Conservation (phyloP, 2,329 filamentous ascomycete genomes). For the Beauveria sp. region DNA sequence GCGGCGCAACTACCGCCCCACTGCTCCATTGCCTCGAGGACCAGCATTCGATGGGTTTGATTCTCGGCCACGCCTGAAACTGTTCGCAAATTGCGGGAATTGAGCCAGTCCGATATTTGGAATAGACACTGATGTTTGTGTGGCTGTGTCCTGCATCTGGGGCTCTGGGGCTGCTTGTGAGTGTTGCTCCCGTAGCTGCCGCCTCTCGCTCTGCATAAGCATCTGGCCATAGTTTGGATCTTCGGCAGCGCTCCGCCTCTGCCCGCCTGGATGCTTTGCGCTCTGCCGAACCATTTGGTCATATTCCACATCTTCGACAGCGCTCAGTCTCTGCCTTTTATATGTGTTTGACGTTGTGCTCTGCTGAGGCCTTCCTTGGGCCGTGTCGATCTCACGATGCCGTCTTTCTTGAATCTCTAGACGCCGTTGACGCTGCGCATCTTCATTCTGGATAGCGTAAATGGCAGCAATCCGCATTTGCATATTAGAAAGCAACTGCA, state of each 20-base stretch:
- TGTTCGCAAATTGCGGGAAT: constrained; percentile 23
- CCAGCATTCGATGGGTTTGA: not conserved
- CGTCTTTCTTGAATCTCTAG: constrained; percentile 31
- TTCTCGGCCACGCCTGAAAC: constrained; percentile 24
- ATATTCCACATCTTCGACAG: not conserved
- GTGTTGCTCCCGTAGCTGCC: not conserved
- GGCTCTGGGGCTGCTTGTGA: constrained; percentile 23
- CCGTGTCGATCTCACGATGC: constrained; percentile 30
- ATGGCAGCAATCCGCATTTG: constrained; percentile 37
- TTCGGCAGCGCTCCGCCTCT: not conserved
- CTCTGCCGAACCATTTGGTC: not conserved
- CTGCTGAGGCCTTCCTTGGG: constrained; percentile 18
- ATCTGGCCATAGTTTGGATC: not conserved
- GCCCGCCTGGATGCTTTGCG: not conserved
- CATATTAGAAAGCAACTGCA: constrained; percentile 31
- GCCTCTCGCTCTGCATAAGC: not conserved
- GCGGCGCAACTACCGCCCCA: not conserved
- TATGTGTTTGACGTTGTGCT: constrained; percentile 18
- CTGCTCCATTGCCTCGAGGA: not conserved
- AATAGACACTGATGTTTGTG: constrained; percentile 21
- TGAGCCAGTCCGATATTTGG: constrained; percentile 21
- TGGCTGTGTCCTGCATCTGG: constrained; percentile 20
- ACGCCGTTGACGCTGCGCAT: constrained; percentile 32
- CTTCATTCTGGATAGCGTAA: constrained; percentile 38
- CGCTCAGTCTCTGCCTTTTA: not conserved